phyloP scores from a whole-genome alignment of 1,139 yeast genomes.

The Wickerhamomyces sp. region DNA sequence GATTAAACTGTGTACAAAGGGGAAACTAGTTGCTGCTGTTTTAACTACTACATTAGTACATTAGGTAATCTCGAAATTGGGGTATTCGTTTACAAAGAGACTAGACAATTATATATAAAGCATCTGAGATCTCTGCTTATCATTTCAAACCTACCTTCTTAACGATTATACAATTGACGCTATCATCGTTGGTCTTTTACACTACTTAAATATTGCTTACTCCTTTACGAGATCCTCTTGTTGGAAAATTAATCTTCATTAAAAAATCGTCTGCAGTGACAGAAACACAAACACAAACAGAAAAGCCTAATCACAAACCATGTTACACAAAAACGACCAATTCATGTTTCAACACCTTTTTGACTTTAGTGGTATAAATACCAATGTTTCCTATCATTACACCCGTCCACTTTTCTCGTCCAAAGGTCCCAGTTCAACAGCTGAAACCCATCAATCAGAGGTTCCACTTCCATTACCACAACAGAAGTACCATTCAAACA shows the following conservation, averaged over 20 bases:
- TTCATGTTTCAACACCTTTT: constrained; percentile 7
- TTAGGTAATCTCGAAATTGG: no score
- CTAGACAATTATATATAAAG: no score
- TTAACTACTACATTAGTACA: no score
- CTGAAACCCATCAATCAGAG: not conserved
- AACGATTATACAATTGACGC: no score
- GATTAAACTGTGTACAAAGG: not conserved
- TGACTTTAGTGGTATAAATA: constrained; percentile 13
- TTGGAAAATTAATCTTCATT: not conserved
- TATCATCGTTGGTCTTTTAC: no score
- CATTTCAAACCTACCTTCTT: no score
- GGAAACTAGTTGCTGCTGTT: not conserved
- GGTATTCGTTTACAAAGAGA: no score
- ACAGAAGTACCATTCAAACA: not conserved
- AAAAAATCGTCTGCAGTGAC: not conserved
- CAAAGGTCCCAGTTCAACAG: not conserved
- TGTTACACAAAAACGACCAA: constrained; percentile 13
- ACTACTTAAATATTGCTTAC: not conserved
- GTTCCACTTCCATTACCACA: not conserved
- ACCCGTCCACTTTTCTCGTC: not conserved
- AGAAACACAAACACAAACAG: not conserved
- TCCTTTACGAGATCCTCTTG: not conserved
- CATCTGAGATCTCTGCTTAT: no score
- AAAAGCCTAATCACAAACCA: not conserved
- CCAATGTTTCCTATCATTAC: not conserved